These are phyloP conservation scores for Sedum album DNA, from an alignment of 164 flowering plant species.

Conservation along the genomic window DNA sequence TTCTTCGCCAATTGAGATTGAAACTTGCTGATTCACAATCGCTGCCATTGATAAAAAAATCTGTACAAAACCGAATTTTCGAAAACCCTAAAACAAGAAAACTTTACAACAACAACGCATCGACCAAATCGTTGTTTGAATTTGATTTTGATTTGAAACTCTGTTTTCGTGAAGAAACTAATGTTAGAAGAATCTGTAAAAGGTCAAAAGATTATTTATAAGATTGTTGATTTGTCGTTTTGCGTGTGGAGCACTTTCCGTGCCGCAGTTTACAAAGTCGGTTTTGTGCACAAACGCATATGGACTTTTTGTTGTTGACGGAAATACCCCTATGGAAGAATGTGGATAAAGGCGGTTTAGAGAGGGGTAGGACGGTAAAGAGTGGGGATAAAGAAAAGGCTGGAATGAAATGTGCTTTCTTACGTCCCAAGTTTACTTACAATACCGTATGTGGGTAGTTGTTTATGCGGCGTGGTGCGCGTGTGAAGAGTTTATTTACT, in stretches of 20 bases:
- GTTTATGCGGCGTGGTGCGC: not conserved
- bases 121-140: not conserved
- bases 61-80: not conserved
- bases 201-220: not conserved
- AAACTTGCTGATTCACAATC: not conserved
- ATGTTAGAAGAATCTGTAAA: not conserved
- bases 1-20: not conserved
- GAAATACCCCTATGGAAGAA: not conserved
- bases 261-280: constrained; percentile 9
- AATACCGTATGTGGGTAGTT: not conserved
- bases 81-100: not conserved
- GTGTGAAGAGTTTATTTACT: not conserved
- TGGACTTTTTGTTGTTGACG: not conserved
- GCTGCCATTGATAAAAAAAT: not conserved
- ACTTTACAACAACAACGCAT: not conserved
- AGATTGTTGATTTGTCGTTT: not conserved
- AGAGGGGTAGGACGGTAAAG: not conserved
- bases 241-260: not conserved
- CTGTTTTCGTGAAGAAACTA: not conserved
- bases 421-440: not conserved
- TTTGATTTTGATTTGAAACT: not conserved
- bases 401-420: not conserved
- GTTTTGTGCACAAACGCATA: not conserved
- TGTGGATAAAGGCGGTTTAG: not conserved
- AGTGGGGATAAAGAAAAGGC: not conserved